phyloP scores from a whole-genome alignment of 148 eudicot species.

The Pouteria glomerata region DNA sequence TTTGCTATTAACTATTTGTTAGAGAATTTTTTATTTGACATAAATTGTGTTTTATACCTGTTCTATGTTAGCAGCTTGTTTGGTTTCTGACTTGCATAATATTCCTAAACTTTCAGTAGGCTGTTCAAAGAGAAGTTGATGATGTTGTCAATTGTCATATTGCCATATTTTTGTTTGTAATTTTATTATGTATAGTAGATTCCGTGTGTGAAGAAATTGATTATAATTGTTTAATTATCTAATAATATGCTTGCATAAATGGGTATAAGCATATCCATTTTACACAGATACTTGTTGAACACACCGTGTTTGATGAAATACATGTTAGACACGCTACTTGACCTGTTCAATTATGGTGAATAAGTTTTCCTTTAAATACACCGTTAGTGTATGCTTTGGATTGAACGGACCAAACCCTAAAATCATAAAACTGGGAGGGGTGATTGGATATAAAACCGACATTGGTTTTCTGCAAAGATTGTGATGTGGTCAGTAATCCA shows the following conservation, averaged over 20 bases:
- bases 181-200: background rate
- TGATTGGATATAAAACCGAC: background rate
- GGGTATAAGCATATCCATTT: background rate
- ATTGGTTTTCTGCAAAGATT: background rate
- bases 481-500: background rate
- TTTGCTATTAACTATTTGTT: background rate
- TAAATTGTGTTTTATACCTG: background rate
- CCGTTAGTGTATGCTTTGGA: too few relatives aligned
- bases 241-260: background rate
- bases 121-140: background rate
- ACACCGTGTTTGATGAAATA: too few relatives aligned
- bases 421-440: too few relatives aligned
- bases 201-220: background rate
- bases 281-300: too few relatives aligned
- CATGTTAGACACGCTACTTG: too few relatives aligned
- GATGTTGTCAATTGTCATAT: background rate
- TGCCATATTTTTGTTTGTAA: background rate
- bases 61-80: background rate
- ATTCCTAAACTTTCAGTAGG: background rate
- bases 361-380: too few relatives aligned
- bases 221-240: background rate
- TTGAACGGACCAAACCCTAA: too few relatives aligned
- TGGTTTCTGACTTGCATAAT: background rate
- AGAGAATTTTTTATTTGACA: background rate
- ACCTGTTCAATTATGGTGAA: too few relatives aligned